Conservation (phyloP, 352 stramenopile species). For the Pythium folliculosum region DNA sequence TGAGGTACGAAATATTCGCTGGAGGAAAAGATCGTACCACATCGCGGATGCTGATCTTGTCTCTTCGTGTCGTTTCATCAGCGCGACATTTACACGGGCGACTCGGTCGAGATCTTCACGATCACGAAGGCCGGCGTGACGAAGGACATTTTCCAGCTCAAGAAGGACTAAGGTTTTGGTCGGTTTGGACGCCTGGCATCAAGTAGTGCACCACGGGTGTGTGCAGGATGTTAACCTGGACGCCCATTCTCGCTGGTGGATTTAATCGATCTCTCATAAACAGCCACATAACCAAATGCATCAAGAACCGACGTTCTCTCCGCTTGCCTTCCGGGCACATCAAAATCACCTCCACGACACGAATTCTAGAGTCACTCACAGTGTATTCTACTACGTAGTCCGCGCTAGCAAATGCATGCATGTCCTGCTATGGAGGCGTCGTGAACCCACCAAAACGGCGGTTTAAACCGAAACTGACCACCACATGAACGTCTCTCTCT, state of each 20-base stretch:
- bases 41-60: not conserved
- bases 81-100: conserved; percentile 99
- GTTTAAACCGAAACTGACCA: too few species aligned
- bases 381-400: not conserved
- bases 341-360: too few species aligned
- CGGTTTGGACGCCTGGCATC: not conserved
- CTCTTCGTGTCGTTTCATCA: conserved; percentile 17
- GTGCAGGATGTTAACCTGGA: too few species aligned
- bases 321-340: too few species aligned
- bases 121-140: conserved; percentile 94
- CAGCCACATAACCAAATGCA: not conserved
- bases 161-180: conserved; percentile 89
- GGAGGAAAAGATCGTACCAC: not conserved
- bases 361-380: not conserved
- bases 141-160: conserved; percentile 93
- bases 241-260: too few species aligned
- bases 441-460: not conserved
- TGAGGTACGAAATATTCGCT: conserved; percentile 60
- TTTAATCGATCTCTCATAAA: too few species aligned
- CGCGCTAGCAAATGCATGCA: not conserved
- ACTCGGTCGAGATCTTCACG: conserved; percentile 97
- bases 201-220: not conserved
- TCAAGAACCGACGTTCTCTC: too few species aligned
- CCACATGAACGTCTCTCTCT: not conserved
- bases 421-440: not conserved